Evolutionary conservation across 2,329 filamentous ascomycete species (phyloP), one percentile per base, ranked within the genome.

Genomic region (Pseudogymnoascus sp.): DNA sequence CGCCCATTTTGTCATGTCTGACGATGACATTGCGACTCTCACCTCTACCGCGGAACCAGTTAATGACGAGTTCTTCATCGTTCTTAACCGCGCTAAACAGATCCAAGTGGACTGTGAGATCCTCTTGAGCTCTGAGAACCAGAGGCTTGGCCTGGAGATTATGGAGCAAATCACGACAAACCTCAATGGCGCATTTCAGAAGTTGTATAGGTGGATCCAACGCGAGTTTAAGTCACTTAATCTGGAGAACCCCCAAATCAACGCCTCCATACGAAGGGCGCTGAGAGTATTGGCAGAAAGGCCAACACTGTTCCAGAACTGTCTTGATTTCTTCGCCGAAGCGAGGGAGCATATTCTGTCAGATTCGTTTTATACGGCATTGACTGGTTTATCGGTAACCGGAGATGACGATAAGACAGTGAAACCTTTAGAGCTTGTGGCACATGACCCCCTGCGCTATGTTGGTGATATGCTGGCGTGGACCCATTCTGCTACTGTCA

Each of bases 381-480:
- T 99, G 60, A 97, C 92, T 0, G 93, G 93, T 38, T 82, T 79
- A 1, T 79, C 81, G 11, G 77, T 83, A 5, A 82, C 80, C 9
- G 83, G 85, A 0, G 79, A 80, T 25, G 80, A 82, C 49, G 84
- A 89, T 65, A 77, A 78, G 23, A 82, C 83, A 2, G 80, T 88
- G 37, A 97, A 97, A 72, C 93, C 95, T 0, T 99, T 99, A 66
- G 93, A 99, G 72, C 85, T 97, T 69, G 89, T 88, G 9, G 93
- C 95, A 0, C 93, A 97, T 72, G 95, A 99, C 71, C 88, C 91
- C 1, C 77, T 97, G 25, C 86, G 95, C 18, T 97, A 97, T 73
- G 87, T 96, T 2, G 92, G 95, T 61, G 95, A 99, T 72, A 99
- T 99, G 93, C 82, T 99, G 12, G 95, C 95, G 4, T 99, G 95